Evolutionary conservation across 345 rosid genomes (phyloP), one percentile per base, ranked within the genome.

Genomic region (Aethionema arabicum): DNA sequence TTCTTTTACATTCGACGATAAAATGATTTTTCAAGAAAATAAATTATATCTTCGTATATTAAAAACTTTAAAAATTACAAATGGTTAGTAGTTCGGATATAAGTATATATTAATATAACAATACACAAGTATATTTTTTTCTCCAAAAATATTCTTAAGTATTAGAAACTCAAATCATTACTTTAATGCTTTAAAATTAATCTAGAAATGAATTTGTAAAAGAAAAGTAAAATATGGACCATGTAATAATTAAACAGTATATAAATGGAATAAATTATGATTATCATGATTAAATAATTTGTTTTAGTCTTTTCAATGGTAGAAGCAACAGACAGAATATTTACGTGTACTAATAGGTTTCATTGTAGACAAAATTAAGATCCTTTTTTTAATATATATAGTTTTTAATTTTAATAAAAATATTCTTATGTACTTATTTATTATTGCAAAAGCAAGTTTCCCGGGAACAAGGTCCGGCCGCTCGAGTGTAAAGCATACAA

Each of bases 401-500:
- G 48, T 41, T 49, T 21, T 39, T n/a, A n/a, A n/a, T 35, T 52
- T 11, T 15, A 5, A 16, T 0, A 69, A 8, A 1, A 37, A 53
- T 61, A 69, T 69, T 63, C 69, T 30, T 57, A 56, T 35, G 42
- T 56, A 49, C 46, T 70, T 35, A 31, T 50, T 33, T 50, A 56
- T 50, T 46, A 21, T 21, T 36, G 7, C 15, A 71, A 70, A 70
- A 63, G 42, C 48, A 58, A 56, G 65, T 64, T 56, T 71, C 70
- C 65, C 48, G 70, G 66, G 70, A 51, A 64, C 75, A 71, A 71
- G 75, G 70, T 37, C 60, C 75, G 59, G 69, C 65, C 65, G 69
- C 69, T 56, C 74, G 69, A 70, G 64, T 70, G 69, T 70, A 70
- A 70, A 70, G 74, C 69, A 70, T 33, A 56, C 59, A 56, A 56